Evolutionary conservation across 2,329 filamentous ascomycete genomes (phyloP).

Genomic region (Cytospora piceae): DNA sequence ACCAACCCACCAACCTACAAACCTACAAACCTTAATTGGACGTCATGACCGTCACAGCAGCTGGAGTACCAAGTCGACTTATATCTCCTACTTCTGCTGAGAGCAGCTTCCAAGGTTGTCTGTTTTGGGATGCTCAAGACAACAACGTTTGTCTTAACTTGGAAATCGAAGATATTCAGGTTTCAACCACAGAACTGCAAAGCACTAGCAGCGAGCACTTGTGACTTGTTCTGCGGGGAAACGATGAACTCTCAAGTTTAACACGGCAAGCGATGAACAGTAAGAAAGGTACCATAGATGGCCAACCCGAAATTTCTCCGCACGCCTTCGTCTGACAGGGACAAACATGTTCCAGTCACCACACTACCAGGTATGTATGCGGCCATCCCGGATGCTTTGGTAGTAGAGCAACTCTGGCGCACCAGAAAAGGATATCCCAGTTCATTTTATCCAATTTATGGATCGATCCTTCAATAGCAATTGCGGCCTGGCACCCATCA

Average conservation of each 20-base stretch:
- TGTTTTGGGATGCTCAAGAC: no score
- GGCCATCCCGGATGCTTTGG: no score
- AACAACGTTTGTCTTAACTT: no score
- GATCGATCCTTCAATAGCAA: no score
- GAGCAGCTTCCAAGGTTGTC: no score
- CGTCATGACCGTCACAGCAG: background rate
- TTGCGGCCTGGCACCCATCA: background rate
- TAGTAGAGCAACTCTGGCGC: no score
- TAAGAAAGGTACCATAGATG: background rate
- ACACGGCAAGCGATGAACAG: no score
- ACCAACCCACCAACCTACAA: background rate
- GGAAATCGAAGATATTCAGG: background rate
- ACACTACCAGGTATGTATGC: background rate
- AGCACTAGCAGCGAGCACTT: no score
- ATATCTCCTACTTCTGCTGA: background rate
- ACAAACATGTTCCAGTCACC: background rate
- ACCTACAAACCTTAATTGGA: constrained; percentile 23
- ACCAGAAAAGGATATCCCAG: no score
- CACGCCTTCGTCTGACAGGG: background rate
- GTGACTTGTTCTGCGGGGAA: background rate
- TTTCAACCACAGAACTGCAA: background rate
- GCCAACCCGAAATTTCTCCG: constrained; percentile 25
- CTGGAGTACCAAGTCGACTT: background rate
- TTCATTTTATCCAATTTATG: no score
- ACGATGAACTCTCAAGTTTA: no score